phyloP scores from a whole-genome alignment of 305 asterid species.

The Solanum hybrid region DNA sequence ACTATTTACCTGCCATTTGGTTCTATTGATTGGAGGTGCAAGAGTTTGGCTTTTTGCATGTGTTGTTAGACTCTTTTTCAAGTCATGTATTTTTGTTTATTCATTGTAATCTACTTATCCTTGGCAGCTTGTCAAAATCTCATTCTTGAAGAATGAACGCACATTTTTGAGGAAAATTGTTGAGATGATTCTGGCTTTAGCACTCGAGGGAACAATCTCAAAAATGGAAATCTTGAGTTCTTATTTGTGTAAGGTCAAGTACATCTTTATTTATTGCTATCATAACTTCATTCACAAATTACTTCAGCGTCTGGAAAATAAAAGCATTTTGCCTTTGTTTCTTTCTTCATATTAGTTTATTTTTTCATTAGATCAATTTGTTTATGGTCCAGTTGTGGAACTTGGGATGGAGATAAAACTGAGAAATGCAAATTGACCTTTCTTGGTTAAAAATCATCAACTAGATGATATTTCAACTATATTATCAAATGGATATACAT shows the following conservation, averaged over 20 bases:
- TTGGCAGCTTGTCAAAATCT: constrained; percentile 27
- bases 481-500: neutral
- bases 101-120: neutral
- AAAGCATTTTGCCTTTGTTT: neutral
- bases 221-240: constrained; percentile 24
- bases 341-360: neutral
- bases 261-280: neutral
- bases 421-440: neutral
- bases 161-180: constrained; percentile 23
- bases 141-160: constrained; percentile 25
- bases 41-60: neutral
- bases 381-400: neutral
- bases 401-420: neutral
- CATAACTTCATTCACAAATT: neutral
- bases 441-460: neutral
- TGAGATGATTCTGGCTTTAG: constrained; percentile 28
- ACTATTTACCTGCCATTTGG: neutral
- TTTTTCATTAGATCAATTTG: neutral
- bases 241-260: constrained; percentile 25
- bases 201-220: constrained; percentile 25
- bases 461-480: neutral
- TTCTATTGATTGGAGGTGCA: neutral
- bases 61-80: neutral
- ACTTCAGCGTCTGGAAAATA: neutral
- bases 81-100: neutral